phyloP scores from a whole-genome alignment of 2,329 filamentous ascomycete genomes.

The Talaromyces rugulosus region DNA sequence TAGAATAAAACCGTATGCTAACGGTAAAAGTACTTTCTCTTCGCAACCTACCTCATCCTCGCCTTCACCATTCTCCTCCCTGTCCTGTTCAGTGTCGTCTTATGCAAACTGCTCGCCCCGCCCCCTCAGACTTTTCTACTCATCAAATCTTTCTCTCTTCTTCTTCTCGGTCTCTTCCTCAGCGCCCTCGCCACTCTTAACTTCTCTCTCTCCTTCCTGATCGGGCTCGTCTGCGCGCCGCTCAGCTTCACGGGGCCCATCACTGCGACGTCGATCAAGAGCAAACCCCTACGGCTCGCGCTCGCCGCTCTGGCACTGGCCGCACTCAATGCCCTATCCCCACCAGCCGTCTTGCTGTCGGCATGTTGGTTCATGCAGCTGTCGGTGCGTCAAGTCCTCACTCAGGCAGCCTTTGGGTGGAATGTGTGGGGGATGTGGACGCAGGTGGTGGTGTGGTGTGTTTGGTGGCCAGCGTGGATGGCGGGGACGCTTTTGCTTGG shows the following conservation, averaged over 20 bases:
- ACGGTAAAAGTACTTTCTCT: slow-evolving; percentile 52
- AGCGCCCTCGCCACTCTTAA: slow-evolving; percentile 92
- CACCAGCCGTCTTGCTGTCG: slow-evolving; percentile 52
- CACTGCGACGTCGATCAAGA: slow-evolving; percentile 8
- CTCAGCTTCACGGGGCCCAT: slow-evolving; percentile 63
- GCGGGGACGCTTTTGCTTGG: slow-evolving; percentile 46
- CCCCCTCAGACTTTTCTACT: slow-evolving; percentile 69
- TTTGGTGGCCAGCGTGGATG: slow-evolving; percentile 94
- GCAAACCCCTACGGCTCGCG: background rate
- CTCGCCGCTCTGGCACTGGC: slow-evolving; percentile 36
- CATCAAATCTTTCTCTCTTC: slow-evolving; percentile 86
- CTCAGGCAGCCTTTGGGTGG: slow-evolving; percentile 79
- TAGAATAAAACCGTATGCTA: slow-evolving; percentile 1
- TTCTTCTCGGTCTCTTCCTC: slow-evolving; percentile 85
- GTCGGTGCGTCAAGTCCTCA: slow-evolving; percentile 57
- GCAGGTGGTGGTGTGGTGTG: slow-evolving; percentile 83
- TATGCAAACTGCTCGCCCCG: slow-evolving; percentile 50
- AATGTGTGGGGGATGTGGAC: slow-evolving; percentile 86
- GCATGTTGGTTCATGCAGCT: slow-evolving; percentile 47
- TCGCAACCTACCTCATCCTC: slow-evolving; percentile 57
- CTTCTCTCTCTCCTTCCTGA: slow-evolving; percentile 82
- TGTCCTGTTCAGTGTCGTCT: slow-evolving; percentile 50
- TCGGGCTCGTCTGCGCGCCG: slow-evolving; percentile 74
- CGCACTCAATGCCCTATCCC: slow-evolving; percentile 59
- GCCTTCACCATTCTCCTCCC: slow-evolving; percentile 55